phyloP scores from a whole-genome alignment of 73 alveolate species.

The Durusdinium trenchii region DNA sequence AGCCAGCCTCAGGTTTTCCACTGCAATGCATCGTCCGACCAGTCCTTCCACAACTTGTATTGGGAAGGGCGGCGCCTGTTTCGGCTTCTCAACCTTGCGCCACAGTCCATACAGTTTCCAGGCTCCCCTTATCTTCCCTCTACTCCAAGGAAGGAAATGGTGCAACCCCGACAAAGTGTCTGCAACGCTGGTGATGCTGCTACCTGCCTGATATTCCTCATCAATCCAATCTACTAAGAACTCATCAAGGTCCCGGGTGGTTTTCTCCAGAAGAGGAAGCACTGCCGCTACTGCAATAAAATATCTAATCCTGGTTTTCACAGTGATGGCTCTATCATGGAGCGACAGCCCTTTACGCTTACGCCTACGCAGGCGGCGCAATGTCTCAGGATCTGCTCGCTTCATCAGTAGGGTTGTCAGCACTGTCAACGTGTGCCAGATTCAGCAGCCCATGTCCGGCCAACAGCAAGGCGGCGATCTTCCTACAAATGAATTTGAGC shows the following conservation, averaged over 20 bases:
- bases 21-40: not conserved
- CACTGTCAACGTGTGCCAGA: not conserved
- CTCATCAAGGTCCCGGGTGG: not conserved
- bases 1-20: not conserved
- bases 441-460: not conserved
- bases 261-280: not conserved
- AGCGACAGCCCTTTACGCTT: not conserved
- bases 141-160: not conserved
- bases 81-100: not conserved
- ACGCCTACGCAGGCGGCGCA: not conserved
- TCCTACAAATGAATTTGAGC: not conserved
- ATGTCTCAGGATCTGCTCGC: not conserved
- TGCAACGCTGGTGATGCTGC: not conserved
- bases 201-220: not conserved
- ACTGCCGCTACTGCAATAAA: not conserved
- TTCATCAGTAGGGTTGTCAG: slow-evolving; percentile 46
- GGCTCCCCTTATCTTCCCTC: not conserved
- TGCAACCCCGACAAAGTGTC: slow-evolving; percentile 28
- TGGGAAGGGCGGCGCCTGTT: not conserved
- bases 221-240: not conserved
- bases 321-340: not conserved
- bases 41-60: not conserved
- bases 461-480: not conserved
- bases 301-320: not conserved
- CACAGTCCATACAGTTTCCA: slow-evolving; percentile 8